Base-by-base conservation (phyloP, 495 filamentous ascomycete genomes). In the Penicillium chermesinum region DNA sequence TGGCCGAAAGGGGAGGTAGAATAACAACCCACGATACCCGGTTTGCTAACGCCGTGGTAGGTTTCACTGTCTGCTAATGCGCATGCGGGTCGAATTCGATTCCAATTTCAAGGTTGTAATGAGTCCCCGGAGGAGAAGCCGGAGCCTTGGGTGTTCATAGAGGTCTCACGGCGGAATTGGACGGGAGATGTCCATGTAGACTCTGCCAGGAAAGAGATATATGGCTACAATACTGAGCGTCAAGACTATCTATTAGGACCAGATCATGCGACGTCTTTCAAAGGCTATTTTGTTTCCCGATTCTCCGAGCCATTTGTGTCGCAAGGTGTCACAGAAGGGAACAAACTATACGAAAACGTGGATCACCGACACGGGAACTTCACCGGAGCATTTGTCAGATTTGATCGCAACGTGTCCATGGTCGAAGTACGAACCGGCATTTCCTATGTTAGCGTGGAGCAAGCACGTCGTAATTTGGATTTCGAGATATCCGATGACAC, bases 201-300 rank as follows among this genome's bases (percentile, higher is more conserved):
- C 32, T 0, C n/a, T 13, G 17, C 40, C 0, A 42, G 22, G 3
- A 44, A 14, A 12, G 60, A 63, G 32, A 34, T 63, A 7, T 63
- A 50, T 16, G 57, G 57, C 0, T 61, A 61, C 19, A 63, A 61
- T 25, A 57, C 60, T 1, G 57, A 63, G 49, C 48, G 60, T 35
- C 60, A 63, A 45, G 60, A 63, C 18, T 63, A 63, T n/a, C 41
- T 55, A 1, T 54, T 63, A 3, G 60, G 60, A 2, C 60, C 60
- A 15, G 44, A 61, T 27, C 57, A 53, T 44, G 60, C 60, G 15
- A 3, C 51, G 0, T 53, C 51, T 1, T 61, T 61, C 49, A 61
- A 54, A 17, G 57, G 57, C 3, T 63, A 55, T 27, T 63, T 63
- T 16, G 60, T 63, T 3, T 54, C 60, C 2, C 54, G 51, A 18